These are phyloP conservation scores for Syzygium grande DNA, from an alignment of 345 rosid genomes.

Conservation along the genomic window DNA sequence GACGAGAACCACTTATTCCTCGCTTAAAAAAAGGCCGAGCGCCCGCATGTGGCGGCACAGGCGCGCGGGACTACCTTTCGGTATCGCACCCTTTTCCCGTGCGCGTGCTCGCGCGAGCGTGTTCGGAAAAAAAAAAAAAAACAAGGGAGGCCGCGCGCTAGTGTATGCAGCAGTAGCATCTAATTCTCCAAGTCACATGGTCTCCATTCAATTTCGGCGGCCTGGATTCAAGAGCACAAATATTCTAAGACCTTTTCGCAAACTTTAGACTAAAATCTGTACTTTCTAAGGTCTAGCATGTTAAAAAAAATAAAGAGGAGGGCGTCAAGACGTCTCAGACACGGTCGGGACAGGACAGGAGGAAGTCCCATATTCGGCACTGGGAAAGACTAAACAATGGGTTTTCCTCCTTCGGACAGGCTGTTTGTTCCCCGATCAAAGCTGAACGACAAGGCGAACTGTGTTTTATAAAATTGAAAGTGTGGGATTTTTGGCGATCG, in stretches of 20 bases:
- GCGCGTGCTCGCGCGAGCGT: fast-evolving
- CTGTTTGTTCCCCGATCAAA: not conserved
- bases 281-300: not conserved
- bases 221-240: not conserved
- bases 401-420: not conserved
- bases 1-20: not conserved
- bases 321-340: no score
- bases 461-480: not conserved
- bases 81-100: not conserved
- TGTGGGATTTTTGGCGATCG: not conserved
- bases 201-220: not conserved
- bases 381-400: not conserved
- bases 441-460: not conserved
- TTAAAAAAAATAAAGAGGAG: no score
- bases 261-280: not conserved
- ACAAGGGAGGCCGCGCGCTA: not conserved
- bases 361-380: not conserved
- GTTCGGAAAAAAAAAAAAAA: not conserved
- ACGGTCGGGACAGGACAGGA: not conserved
- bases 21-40: not conserved
- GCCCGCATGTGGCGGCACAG: not conserved
- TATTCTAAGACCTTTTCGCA: not conserved
- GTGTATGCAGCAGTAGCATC: not conserved
- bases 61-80: not conserved
- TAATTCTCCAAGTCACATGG: not conserved